phyloP scores from a whole-genome alignment of 331 rosid genomes.

The Quercus phellos region DNA sequence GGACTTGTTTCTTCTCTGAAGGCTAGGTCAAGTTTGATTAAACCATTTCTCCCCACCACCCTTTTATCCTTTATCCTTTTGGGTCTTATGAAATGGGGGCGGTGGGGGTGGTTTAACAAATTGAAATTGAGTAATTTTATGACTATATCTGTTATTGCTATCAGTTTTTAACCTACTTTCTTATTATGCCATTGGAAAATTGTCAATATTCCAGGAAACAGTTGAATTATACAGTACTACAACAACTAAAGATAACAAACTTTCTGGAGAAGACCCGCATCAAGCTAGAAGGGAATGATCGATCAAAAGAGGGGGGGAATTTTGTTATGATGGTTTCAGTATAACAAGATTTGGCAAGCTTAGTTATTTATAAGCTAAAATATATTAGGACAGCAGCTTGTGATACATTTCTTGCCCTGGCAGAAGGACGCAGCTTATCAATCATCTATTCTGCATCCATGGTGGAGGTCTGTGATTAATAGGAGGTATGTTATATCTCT shows the following conservation, averaged over 20 bases:
- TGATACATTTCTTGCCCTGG: not conserved
- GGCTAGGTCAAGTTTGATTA: no score
- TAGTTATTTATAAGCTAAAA: slow-evolving; percentile 11
- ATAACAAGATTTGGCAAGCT: slow-evolving; percentile 3
- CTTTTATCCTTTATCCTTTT: not conserved
- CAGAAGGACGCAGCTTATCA: not conserved
- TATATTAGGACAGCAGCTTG: not conserved
- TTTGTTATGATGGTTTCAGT: not conserved
- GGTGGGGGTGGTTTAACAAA: no score
- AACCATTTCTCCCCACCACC: not conserved
- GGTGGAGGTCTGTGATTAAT: not conserved
- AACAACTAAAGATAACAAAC: slow-evolving; percentile 26
- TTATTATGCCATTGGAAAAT: slow-evolving; percentile 9
- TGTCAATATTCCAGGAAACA: slow-evolving; percentile 47
- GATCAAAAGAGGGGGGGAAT: slow-evolving; percentile 1
- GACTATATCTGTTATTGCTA: not conserved
- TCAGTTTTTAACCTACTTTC: slow-evolving; percentile 1
- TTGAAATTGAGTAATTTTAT: no score
- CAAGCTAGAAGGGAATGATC: slow-evolving; percentile 39
- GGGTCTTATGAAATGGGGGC: not conserved
- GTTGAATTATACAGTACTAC: slow-evolving; percentile 37
- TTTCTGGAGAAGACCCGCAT: slow-evolving; percentile 40
- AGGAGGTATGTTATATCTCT: not conserved
- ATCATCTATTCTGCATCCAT: not conserved
- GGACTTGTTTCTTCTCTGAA: no score